A percentile compares a stretch with the other conserved stretches of the same genome.
These are phyloP conservation scores for Diutina catenulata DNA, from an alignment of 1,139 yeast genomes.

Conservation along the genomic window DNA sequence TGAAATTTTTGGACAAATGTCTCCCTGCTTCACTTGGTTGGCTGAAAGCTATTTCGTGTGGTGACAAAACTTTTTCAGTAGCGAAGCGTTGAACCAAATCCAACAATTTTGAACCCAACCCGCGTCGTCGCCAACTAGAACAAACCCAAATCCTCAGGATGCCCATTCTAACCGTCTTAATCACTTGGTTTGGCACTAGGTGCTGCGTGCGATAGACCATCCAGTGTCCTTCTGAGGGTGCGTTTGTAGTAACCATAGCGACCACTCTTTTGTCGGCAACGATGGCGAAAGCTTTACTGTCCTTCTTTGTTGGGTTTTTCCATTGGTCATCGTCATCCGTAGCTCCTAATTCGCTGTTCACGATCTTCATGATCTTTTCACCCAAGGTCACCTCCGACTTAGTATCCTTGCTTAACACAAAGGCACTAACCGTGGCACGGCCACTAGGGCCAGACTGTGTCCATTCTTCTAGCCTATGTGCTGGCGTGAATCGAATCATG, in stretches of 20 bases:
- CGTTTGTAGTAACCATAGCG: not conserved
- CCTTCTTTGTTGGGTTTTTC: not conserved
- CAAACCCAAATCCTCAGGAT: not conserved
- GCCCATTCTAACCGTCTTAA: not conserved
- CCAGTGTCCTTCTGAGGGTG: not conserved
- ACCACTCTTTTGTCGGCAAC: not conserved
- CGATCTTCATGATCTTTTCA: not conserved
- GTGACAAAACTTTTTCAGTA: not conserved
- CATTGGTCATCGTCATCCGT: not conserved
- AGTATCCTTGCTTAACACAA: too few species aligned
- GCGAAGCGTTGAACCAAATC: not conserved
- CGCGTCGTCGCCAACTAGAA: conserved; percentile 1
- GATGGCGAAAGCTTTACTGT: not conserved
- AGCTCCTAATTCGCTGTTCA: not conserved
- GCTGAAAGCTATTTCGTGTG: not conserved
- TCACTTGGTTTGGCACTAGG: conserved; percentile 2
- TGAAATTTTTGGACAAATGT: not conserved
- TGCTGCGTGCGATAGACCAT: not conserved
- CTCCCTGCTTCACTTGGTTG: not conserved
- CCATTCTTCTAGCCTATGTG: too few species aligned
- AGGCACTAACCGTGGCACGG: too few species aligned
- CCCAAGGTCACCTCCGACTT: too few species aligned
- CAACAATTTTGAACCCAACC: not conserved
- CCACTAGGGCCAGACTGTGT: too few species aligned
- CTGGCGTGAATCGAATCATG: too few species aligned